Conservation (phyloP, 345 rosid species). For the Microthlaspi erraticum region DNA sequence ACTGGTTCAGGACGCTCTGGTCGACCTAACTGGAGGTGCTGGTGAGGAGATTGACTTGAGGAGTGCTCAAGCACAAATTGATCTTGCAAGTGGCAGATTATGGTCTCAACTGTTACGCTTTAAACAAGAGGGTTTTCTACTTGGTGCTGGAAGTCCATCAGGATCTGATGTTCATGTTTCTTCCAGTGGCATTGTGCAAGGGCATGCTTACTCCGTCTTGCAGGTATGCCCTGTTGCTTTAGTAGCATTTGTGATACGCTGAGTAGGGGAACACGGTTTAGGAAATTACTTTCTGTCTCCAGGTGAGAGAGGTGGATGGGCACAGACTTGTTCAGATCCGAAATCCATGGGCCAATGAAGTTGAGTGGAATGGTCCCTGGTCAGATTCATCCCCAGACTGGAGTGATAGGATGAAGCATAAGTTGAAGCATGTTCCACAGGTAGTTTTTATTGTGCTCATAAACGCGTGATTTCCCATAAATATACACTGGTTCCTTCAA, state of each 20-base stretch:
- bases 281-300: constrained; percentile 25
- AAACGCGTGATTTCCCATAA: background rate
- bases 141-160: constrained; percentile 99
- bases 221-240: constrained; percentile 60
- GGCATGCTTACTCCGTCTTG: constrained; percentile 96
- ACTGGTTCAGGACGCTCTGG: constrained; percentile 99
- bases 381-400: constrained; percentile 95
- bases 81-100: constrained; percentile 98
- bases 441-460: constrained; percentile 44
- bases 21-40: constrained; percentile 99
- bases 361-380: constrained; percentile 99
- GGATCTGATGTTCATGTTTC: constrained; percentile 99
- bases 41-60: constrained; percentile 99
- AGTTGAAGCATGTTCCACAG: constrained; percentile 93
- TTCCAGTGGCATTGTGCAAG: constrained; percentile 99
- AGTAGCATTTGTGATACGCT: constrained; percentile 18
- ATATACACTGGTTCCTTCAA: background rate
- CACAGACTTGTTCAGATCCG: constrained; percentile 98
- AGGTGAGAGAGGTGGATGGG: constrained; percentile 99
- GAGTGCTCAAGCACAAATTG: constrained; percentile 98
- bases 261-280: constrained; percentile 10
- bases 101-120: constrained; percentile 99
- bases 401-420: constrained; percentile 98
- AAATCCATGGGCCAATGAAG: constrained; percentile 99
- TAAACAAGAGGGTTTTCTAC: constrained; percentile 97